A percentile compares a stretch with the other conserved stretches of the same genome.
Evolutionary conservation across 1,139 yeast genomes (phyloP).

Genomic region (Sugiyamaella sp.): DNA sequence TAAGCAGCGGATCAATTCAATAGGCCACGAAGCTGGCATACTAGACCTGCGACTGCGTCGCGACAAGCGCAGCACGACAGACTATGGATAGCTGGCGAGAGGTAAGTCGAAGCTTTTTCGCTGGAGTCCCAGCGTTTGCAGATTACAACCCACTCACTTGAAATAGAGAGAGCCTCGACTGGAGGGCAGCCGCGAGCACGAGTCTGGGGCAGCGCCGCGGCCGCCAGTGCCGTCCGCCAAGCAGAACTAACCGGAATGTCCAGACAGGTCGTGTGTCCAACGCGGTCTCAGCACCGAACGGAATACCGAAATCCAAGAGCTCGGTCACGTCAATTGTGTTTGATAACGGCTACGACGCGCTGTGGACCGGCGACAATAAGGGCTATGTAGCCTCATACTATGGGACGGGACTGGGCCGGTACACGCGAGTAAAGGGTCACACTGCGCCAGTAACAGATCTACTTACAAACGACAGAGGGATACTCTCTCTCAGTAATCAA

Average conservation of each 20-base stretch:
- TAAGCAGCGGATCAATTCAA: no score
- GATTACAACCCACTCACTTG: no score
- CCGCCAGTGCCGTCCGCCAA: slow-evolving; percentile 12
- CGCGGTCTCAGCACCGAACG: slow-evolving; percentile 35
- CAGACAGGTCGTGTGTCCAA: slow-evolving; percentile 31
- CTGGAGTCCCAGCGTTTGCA: no score
- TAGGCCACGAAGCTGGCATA: no score
- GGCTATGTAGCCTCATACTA: slow-evolving; percentile 55
- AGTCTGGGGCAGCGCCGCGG: neutral
- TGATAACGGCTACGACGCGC: slow-evolving; percentile 69
- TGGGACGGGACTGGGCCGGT: slow-evolving; percentile 47
- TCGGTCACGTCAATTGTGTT: slow-evolving; percentile 52
- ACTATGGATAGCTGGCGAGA: slow-evolving; percentile 53
- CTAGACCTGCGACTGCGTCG: neutral
- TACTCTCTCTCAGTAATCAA: slow-evolving; percentile 40
- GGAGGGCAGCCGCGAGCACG: no score
- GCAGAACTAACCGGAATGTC: neutral
- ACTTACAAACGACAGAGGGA: slow-evolving; percentile 41
- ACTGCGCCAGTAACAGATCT: slow-evolving; percentile 38
- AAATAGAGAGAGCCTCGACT: no score
- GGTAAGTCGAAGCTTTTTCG: slow-evolving; percentile 40
- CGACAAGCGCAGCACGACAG: neutral
- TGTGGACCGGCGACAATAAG: slow-evolving; percentile 81
- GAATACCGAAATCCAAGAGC: slow-evolving; percentile 18
- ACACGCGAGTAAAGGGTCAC: slow-evolving; percentile 47